phyloP scores from a whole-genome alignment of 73 alveolate species.

The Effrenium voratum region DNA sequence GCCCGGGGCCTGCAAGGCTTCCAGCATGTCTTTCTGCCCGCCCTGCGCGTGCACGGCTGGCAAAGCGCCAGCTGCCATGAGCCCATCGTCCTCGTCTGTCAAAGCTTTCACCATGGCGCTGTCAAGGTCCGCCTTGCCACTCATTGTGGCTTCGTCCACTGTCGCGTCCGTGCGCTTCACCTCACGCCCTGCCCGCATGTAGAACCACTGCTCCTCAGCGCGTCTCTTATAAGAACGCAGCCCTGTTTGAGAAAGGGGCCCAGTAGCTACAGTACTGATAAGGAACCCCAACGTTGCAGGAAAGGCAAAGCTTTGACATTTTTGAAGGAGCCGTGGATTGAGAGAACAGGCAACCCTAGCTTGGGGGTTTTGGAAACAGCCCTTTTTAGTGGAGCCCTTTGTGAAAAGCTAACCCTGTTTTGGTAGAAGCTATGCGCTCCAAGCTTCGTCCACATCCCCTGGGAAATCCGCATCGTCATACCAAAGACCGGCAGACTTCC shows the following conservation, averaged over 20 bases:
- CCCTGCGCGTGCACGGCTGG: background rate
- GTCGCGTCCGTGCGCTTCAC: background rate
- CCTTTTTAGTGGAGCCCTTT: background rate
- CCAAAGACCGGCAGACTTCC: background rate
- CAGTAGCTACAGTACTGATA: background rate
- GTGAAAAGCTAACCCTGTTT: background rate
- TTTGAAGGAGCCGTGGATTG: background rate
- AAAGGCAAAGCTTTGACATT: background rate
- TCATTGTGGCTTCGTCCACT: background rate
- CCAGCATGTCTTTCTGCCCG: conserved; percentile 4
- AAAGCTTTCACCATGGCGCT: background rate
- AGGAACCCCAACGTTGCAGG: background rate
- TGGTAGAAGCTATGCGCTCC: background rate
- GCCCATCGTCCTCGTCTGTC: background rate
- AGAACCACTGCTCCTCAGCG: background rate
- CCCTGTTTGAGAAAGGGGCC: background rate
- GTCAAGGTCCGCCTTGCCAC: background rate
- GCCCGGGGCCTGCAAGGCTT: background rate
- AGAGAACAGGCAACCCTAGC: background rate
- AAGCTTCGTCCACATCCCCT: background rate
- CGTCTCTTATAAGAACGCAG: background rate
- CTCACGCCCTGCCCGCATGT: background rate
- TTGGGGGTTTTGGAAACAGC: background rate
- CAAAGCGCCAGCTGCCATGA: background rate
- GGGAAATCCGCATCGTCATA: background rate